These are phyloP conservation scores for Hansenula sp. DNA, from an alignment of 1,139 yeast species.

Conservation along the genomic window DNA sequence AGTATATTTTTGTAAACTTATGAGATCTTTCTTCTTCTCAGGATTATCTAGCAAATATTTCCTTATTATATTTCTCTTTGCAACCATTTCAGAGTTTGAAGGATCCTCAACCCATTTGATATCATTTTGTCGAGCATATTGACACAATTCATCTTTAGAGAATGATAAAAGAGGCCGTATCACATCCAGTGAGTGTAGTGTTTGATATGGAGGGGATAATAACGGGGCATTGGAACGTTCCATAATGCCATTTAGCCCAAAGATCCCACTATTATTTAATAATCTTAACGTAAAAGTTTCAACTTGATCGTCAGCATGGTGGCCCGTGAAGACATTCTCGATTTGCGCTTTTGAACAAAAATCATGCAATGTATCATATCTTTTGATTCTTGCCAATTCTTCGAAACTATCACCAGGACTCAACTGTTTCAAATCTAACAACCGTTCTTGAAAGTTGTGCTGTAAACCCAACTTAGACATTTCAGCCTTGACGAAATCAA, in stretches of 20 bases:
- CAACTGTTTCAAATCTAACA: neutral
- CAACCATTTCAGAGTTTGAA: constrained; percentile 56
- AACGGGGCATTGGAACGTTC: constrained; percentile 10
- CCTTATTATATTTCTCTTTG: constrained; percentile 51
- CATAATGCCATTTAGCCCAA: constrained; percentile 49
- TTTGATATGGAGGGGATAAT: constrained; percentile 15
- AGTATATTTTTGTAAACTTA: constrained; percentile 9
- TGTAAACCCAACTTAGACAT: constrained; percentile 12
- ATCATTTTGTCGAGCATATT: constrained; percentile 37
- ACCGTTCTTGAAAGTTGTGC: neutral
- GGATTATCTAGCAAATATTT: constrained; percentile 16
- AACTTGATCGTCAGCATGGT: constrained; percentile 66
- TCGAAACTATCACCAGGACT: constrained; percentile 36
- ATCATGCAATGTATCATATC: constrained; percentile 42
- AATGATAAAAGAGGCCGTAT: constrained; percentile 53
- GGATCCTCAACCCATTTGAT: constrained; percentile 67
- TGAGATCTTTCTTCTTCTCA: constrained; percentile 4
- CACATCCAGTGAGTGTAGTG: constrained; percentile 24
- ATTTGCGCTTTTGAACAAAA: constrained; percentile 32
- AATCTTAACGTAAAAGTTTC: constrained; percentile 66
- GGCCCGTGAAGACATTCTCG: constrained; percentile 51
- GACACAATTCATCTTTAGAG: constrained; percentile 40
- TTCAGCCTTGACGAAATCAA: constrained; percentile 12
- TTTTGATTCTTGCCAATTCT: constrained; percentile 48
- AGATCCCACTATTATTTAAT: constrained; percentile 48